phyloP scores from a whole-genome alignment of 1,139 yeast species.

The Geotrichum restrictum region DNA sequence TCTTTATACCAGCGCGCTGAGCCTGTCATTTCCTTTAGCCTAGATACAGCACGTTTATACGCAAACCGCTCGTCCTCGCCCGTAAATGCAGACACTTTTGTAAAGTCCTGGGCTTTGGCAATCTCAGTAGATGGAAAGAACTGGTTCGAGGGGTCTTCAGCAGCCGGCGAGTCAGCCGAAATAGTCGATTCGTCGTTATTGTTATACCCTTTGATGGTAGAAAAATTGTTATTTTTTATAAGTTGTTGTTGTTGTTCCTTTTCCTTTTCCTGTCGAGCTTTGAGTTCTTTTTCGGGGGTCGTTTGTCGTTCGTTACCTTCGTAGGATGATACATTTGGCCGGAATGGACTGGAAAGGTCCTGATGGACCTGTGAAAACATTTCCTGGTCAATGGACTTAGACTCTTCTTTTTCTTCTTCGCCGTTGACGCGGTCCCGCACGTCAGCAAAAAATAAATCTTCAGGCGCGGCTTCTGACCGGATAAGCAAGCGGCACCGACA shows the following conservation, averaged over 20 bases:
- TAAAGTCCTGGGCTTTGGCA: slow-evolving; percentile 39
- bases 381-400: slow-evolving; percentile 53
- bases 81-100: slow-evolving; percentile 55
- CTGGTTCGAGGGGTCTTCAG: slow-evolving; percentile 17
- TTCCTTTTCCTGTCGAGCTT: slow-evolving; percentile 1
- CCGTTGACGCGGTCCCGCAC: slow-evolving; percentile 28
- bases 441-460: slow-evolving; percentile 56
- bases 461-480: slow-evolving; percentile 49
- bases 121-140: slow-evolving; percentile 8
- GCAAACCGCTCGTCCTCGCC: slow-evolving; percentile 80
- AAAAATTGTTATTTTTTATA: too few relatives aligned
- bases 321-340: slow-evolving; percentile 66
- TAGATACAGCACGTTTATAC: slow-evolving; percentile 63
- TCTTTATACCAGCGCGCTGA: slow-evolving; percentile 51
- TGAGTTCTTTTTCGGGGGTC: slow-evolving; percentile 18
- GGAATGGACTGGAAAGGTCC: slow-evolving; percentile 58
- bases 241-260: background rate
- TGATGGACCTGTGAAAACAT: slow-evolving; percentile 63
- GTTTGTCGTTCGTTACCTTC: slow-evolving; percentile 46
- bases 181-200: slow-evolving; percentile 13
- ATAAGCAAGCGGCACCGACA: slow-evolving; percentile 57
- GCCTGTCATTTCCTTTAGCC: slow-evolving; percentile 64
- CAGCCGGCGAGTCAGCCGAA: background rate
- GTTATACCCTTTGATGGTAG: slow-evolving; percentile 7
- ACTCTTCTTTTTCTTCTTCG: slow-evolving; percentile 21